Base-by-base conservation (phyloP, 495 filamentous ascomycete genomes). In the Annulohypoxylon nitens region DNA sequence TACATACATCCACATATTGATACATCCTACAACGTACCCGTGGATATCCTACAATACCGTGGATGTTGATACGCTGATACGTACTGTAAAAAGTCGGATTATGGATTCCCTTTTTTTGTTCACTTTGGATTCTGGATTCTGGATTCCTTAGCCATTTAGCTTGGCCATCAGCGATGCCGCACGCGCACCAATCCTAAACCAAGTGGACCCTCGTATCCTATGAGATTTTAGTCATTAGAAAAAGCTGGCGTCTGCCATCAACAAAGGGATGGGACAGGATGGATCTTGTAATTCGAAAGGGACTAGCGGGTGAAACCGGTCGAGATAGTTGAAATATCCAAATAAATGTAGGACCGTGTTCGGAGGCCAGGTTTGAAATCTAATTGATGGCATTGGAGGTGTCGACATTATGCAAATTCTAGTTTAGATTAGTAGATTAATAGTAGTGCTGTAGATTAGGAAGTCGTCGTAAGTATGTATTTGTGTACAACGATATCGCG, bases 251-350 rank as follows among this genome's bases (percentile, higher is more conserved):
- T 34, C 48, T 54, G 37, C 26, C 58, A 67, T 67, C 61, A 26
- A 50, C 64, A 41, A 30, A 30, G 12, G 58, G 50, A 41, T 45
- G 47, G 53, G 25, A 5, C 20, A 8, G 58, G 50, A 41, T 45
- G 47, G 53, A 39, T 14, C 20, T 59, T 62, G 25, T 36, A 39
- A 12, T 53, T 61, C 30, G 39, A 45, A 64, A 20, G 53, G 16
- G 48, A 64, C 61, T 71, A 75, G 67, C 72, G 72, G 72, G 59
- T 70, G 58, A 75, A 74, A 70, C 58, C 67, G 67, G 67, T 70
- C 41, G 23, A 58, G 39, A 47, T 18, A 37, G 14, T 61, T 57
- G 47, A 54, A 69, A 55, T 74, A 70, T 58, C 48, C 54, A 70
- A 66, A 74, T 62, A 26, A 51, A 12, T 26, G 26, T 61, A 11